Base-by-base conservation (phyloP, 306 rosid species). In the Cucurbita ficifolia region DNA sequence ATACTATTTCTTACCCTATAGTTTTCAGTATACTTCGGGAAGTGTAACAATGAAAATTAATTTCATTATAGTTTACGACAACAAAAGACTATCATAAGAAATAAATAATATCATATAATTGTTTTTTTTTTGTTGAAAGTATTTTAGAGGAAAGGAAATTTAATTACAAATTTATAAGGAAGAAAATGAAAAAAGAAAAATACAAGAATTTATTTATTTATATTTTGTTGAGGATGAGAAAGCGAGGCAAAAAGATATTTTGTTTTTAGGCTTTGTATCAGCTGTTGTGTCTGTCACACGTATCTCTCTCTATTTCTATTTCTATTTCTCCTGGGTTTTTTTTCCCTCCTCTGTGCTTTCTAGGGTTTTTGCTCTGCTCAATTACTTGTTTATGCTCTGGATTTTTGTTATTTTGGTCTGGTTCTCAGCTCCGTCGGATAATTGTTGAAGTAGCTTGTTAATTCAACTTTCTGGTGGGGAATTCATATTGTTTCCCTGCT, bases 291-390 rank as follows among this genome's bases (percentile, higher is more conserved):
- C 73, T 45, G 54, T 68, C 73, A 68, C 40, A 68, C 52, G 45
- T n/a, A 39, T 39, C 8, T 51, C 17, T 56, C 77, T 57, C 68
- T 51, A 48, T 65, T 16, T 60, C 1, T 11, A 24, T 39, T 16
- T 62, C 33, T 29, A 29, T 29, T 73, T 55, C 56, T 19, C 16
- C 52, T 12, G 16, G 16, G 50, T 49, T 53, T 22, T 46, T 75
- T 74, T 57, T 29, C 33, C 3, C 77, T 59, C 17, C 45, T 16
- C 22, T n/a, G 49, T 39, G 61, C 18, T 61, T 68, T 24, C 58
- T 69, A 64, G 84, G 77, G 77, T 65, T 75, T 73, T 73, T 80
- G 70, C 55, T 76, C 72, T 77, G 69, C 73, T n/a, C 36, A 49
- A 58, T 48, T 63, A 50, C 63, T 51, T 36, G 43, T 58, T 49